Evolutionary conservation across 2,329 filamentous ascomycete species (phyloP).

Genomic region (Ceratocystis diversiconidia): DNA sequence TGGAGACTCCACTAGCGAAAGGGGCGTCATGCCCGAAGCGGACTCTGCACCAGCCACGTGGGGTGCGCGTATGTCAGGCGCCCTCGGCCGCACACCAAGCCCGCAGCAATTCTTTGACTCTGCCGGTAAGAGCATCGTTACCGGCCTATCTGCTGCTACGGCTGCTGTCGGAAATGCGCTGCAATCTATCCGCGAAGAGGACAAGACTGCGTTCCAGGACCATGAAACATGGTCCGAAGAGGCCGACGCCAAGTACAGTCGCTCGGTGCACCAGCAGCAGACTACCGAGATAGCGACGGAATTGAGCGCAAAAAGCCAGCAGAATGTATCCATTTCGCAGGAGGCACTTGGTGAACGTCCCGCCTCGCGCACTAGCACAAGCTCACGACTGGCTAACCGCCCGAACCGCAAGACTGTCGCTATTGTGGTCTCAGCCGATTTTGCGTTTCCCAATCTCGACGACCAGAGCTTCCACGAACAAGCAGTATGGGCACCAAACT

Average conservation of each 20-base stretch:
- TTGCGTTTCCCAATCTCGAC: slow-evolving; percentile 42
- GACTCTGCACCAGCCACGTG: slow-evolving; percentile 36
- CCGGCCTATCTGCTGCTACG: slow-evolving; percentile 69
- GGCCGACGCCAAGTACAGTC: slow-evolving; percentile 51
- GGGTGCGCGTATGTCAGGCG: slow-evolving; percentile 65
- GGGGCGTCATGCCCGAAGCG: background rate
- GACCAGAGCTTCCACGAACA: slow-evolving; percentile 57
- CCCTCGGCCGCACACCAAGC: slow-evolving; percentile 66
- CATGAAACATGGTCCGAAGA: slow-evolving; percentile 90
- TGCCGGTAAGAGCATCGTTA: slow-evolving; percentile 66
- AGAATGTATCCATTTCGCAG: background rate
- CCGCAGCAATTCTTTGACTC: slow-evolving; percentile 79
- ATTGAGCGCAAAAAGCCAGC: background rate
- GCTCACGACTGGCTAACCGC: slow-evolving; percentile 7
- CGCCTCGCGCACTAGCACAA: slow-evolving; percentile 13
- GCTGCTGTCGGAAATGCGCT: slow-evolving; percentile 71
- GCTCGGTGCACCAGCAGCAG: slow-evolving; percentile 17
- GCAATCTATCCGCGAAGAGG: slow-evolving; percentile 71
- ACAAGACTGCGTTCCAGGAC: slow-evolving; percentile 65
- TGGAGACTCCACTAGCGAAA: background rate
- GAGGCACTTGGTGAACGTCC: slow-evolving; percentile 9
- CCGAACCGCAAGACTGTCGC: slow-evolving; percentile 58
- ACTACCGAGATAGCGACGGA: background rate
- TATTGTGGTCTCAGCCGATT: slow-evolving; percentile 73
- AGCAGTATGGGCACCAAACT: slow-evolving; percentile 46